Conservation (phyloP, 2,329 filamentous ascomycete species). For the Clonostachys solani region DNA sequence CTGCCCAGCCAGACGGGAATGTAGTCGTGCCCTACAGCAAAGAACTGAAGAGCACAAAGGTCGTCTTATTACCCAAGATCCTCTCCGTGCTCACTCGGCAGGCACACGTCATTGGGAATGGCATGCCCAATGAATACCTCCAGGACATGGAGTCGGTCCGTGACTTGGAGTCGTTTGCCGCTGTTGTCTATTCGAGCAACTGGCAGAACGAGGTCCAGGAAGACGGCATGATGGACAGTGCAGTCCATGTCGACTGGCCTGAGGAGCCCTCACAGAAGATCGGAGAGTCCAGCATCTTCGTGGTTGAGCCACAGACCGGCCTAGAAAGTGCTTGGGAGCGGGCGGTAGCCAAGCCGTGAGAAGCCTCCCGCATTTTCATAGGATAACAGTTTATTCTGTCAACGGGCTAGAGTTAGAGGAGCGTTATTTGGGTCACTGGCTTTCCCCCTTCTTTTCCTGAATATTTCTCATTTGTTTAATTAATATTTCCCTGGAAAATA, state of each 20-base stretch:
- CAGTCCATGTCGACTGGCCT: conserved; percentile 21
- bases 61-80: conserved; percentile 73
- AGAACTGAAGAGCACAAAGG: conserved; percentile 53
- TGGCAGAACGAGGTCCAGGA: conserved; percentile 62
- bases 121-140: conserved; percentile 67
- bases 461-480: too few species aligned
- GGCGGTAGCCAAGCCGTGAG: conserved; percentile 30
- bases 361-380: neutral
- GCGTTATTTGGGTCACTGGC: too few species aligned
- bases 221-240: conserved; percentile 24
- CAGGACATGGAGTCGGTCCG: conserved; percentile 71
- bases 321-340: conserved; percentile 71
- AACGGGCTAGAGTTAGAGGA: too few species aligned
- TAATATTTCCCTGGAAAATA: too few species aligned
- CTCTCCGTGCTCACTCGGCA: conserved; percentile 87
- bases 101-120: conserved; percentile 82
- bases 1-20: conserved; percentile 11
- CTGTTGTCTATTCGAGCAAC: conserved; percentile 84
- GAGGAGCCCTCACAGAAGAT: conserved; percentile 5
- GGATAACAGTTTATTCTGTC: too few species aligned
- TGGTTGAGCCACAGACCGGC: conserved; percentile 43
- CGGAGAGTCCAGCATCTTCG: conserved; percentile 46
- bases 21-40: conserved; percentile 34
- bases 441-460: too few species aligned
- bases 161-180: conserved; percentile 78